phyloP scores from a whole-genome alignment of 148 eudicot species.

The Chenopodium suecicum region DNA sequence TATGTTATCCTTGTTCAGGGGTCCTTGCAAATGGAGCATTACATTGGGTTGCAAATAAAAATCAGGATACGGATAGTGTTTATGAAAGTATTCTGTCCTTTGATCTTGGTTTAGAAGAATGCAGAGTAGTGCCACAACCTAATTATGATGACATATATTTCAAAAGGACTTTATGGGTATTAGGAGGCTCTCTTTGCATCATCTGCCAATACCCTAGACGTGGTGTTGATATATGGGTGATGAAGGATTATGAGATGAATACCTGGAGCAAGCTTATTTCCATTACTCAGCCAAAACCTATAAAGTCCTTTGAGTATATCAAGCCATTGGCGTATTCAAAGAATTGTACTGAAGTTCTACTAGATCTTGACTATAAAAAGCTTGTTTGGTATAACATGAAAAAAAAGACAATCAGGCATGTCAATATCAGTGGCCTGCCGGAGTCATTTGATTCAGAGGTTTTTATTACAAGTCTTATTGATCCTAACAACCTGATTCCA shows the following conservation, averaged over 20 bases:
- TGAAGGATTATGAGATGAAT: constrained; percentile 13
- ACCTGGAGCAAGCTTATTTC: constrained; percentile 13
- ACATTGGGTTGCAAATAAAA: constrained; percentile 10
- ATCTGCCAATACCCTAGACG: constrained; percentile 8
- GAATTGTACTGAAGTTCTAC: constrained; percentile 24
- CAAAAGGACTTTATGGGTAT: constrained; percentile 5
- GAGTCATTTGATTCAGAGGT: constrained; percentile 22
- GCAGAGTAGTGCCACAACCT: constrained; percentile 9
- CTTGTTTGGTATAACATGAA: constrained; percentile 37
- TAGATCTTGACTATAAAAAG: constrained; percentile 26
- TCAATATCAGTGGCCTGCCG: constrained; percentile 21
- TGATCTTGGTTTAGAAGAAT: constrained; percentile 8
- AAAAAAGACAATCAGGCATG: constrained; percentile 8
- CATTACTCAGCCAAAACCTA: constrained; percentile 12
- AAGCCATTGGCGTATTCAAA: constrained; percentile 27
- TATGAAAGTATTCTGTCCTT: background rate
- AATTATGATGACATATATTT: background rate
- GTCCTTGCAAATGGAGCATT: constrained; percentile 19
- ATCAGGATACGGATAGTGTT: background rate
- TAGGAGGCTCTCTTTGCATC: constrained; percentile 7
- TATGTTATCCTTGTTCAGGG: constrained; percentile 3
- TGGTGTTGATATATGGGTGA: constrained; percentile 19
- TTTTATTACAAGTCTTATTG: constrained; percentile 11
- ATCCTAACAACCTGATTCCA: background rate
- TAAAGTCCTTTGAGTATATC: background rate